Evolutionary conservation across 441 rosid species (phyloP).

Genomic region (Breynia disticha): DNA sequence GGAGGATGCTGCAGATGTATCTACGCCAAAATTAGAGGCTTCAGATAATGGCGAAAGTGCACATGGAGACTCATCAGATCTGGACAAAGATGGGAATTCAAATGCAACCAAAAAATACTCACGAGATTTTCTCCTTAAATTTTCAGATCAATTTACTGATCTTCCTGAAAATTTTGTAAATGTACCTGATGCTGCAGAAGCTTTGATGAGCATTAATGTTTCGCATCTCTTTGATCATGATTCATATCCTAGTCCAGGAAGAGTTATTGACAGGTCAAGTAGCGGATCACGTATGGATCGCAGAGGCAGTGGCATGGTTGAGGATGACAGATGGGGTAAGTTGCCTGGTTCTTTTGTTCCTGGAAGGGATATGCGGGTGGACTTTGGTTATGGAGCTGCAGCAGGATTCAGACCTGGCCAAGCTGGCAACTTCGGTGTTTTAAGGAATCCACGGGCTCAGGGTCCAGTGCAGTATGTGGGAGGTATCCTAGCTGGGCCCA

Average conservation of each 20-base stretch:
- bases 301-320: constrained; percentile 46
- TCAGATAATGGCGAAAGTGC: constrained; percentile 25
- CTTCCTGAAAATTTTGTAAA: constrained; percentile 65
- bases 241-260: constrained; percentile 52
- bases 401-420: constrained; percentile 56
- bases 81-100: constrained; percentile 27
- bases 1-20: constrained; percentile 94
- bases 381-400: constrained; percentile 39
- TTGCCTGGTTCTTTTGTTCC: constrained; percentile 33
- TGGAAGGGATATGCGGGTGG: constrained; percentile 47
- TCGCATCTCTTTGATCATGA: constrained; percentile 48
- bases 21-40: constrained; percentile 65
- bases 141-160: constrained; percentile 53
- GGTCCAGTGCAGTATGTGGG: constrained; percentile 32
- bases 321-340: constrained; percentile 73
- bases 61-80: constrained; percentile 22
- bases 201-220: constrained; percentile 26
- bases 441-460: constrained; percentile 60
- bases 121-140: constrained; percentile 84
- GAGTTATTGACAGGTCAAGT: constrained; percentile 49
- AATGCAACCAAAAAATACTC: constrained; percentile 66
- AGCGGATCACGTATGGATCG: constrained; percentile 62
- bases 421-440: constrained; percentile 67
- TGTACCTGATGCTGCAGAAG: constrained; percentile 42
- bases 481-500: constrained; percentile 65